A percentile compares a stretch with the other conserved stretches of the same genome.
phyloP scores from a whole-genome alignment of 768 basidiomycete genomes.

The Hirschioporus abietinus region DNA sequence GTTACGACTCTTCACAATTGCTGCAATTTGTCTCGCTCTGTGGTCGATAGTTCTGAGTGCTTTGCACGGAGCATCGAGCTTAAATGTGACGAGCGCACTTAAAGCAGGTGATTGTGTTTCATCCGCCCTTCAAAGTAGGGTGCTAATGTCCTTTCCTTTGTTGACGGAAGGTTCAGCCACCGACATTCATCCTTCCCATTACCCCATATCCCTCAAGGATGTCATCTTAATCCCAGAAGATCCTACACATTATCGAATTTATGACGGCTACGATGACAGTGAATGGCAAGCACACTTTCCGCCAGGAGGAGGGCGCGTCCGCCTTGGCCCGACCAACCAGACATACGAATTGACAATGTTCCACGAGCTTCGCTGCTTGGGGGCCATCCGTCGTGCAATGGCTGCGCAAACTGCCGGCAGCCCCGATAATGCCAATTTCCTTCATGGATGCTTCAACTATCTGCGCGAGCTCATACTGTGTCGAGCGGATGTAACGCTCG shows the following conservation, averaged over 20 bases:
- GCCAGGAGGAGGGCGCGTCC: slow-evolving; percentile 17
- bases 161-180: not conserved
- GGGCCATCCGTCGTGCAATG: slow-evolving; percentile 18
- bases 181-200: not conserved
- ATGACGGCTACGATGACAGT: not conserved
- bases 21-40: not conserved
- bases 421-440: slow-evolving; percentile 12
- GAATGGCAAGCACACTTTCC: slow-evolving; percentile 28
- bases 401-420: not conserved
- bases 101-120: not conserved
- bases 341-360: slow-evolving; percentile 27
- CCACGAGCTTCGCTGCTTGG: slow-evolving; percentile 31
- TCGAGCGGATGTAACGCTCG: slow-evolving; percentile 42
- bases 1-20: not conserved
- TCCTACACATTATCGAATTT: not conserved
- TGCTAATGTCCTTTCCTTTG: not conserved
- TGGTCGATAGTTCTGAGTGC: not conserved
- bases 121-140: not conserved
- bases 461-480: slow-evolving; percentile 42
- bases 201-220: not conserved
- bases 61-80: not conserved
- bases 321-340: slow-evolving; percentile 20
- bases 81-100: not conserved
- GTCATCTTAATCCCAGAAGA: not conserved
- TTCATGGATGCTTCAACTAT: slow-evolving; percentile 44